A percentile compares a stretch with the other conserved stretches of the same genome.
Conservation (phyloP, 306 rosid genomes). For the Canavalia ensiformis region DNA sequence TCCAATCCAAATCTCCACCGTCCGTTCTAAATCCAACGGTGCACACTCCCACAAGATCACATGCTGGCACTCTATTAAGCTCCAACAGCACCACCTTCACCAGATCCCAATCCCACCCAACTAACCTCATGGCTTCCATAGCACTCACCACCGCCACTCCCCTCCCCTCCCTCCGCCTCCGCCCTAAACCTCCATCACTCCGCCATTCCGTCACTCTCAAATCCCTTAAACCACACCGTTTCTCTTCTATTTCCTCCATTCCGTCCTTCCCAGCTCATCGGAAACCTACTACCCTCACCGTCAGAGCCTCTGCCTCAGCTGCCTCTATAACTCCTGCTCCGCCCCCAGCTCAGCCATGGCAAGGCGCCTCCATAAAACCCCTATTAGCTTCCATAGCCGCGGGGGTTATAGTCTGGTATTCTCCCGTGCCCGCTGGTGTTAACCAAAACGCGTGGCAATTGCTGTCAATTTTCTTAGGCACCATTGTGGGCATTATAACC, state of each 20-base stretch:
- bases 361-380: constrained; percentile 88
- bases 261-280: constrained; percentile 23
- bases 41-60: constrained; percentile 29
- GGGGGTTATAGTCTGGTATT: constrained; percentile 81
- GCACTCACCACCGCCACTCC: constrained; percentile 59
- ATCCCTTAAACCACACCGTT: neutral
- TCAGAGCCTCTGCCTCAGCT: constrained; percentile 54
- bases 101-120: constrained; percentile 41
- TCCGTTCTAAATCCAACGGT: constrained; percentile 56
- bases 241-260: constrained; percentile 19
- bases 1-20: constrained; percentile 47
- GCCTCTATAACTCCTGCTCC: constrained; percentile 52
- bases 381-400: constrained; percentile 79
- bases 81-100: constrained; percentile 4
- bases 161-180: constrained; percentile 70
- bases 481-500: constrained; percentile 91
- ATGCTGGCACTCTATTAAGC: constrained; percentile 34
- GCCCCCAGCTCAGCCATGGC: constrained; percentile 77
- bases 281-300: constrained; percentile 29
- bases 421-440: constrained; percentile 88
- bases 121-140: constrained; percentile 69
- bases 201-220: constrained; percentile 11
- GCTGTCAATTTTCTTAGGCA: constrained; percentile 86
- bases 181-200: constrained; percentile 26
- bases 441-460: constrained; percentile 87